phyloP scores from a whole-genome alignment of 495 filamentous ascomycete species.

The Acidiella bohemica region DNA sequence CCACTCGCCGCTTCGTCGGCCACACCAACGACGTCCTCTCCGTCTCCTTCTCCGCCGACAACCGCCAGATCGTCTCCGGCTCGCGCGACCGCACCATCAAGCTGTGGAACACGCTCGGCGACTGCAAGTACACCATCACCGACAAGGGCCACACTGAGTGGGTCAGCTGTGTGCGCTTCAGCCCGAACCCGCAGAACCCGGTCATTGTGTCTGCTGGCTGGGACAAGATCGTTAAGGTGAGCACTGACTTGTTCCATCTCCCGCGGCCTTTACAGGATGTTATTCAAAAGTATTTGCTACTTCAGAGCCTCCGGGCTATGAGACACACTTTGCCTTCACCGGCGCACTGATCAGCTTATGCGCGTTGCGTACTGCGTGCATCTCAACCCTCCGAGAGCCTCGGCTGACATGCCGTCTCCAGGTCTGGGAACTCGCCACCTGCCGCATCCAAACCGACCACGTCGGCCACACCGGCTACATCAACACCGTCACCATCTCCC shows the following conservation, averaged over 20 bases:
- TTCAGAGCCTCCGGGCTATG: slow-evolving; percentile 97
- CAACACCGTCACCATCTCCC: slow-evolving; percentile 99
- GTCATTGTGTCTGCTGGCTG: slow-evolving; percentile 98
- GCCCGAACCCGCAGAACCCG: slow-evolving; percentile 98
- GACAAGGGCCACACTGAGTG: slow-evolving; percentile 99
- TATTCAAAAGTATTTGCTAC: slow-evolving; percentile 99
- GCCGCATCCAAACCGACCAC: slow-evolving; percentile 99
- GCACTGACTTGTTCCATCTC: slow-evolving; percentile 27
- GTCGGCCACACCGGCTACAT: slow-evolving; percentile 99
- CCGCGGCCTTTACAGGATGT: slow-evolving; percentile 57
- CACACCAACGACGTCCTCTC: slow-evolving; percentile 99
- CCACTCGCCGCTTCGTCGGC: slow-evolving; percentile 95
- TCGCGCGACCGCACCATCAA: slow-evolving; percentile 98
- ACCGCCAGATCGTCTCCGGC: slow-evolving; percentile 99
- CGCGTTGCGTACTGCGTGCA: no score
- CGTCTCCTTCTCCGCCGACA: slow-evolving; percentile 99
- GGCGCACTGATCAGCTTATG: slow-evolving; percentile 87
- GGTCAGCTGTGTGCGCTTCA: slow-evolving; percentile 99
- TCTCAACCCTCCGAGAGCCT: no score
- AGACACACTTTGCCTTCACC: slow-evolving; percentile 78
- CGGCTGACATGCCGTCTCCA: no score
- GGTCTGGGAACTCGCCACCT: slow-evolving; percentile 99
- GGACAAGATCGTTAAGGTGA: slow-evolving; percentile 99
- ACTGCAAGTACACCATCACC: slow-evolving; percentile 99
- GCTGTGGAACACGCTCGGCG: slow-evolving; percentile 99